phyloP scores from a whole-genome alignment of 2,329 filamentous ascomycete genomes.

The Endothia cerciana region DNA sequence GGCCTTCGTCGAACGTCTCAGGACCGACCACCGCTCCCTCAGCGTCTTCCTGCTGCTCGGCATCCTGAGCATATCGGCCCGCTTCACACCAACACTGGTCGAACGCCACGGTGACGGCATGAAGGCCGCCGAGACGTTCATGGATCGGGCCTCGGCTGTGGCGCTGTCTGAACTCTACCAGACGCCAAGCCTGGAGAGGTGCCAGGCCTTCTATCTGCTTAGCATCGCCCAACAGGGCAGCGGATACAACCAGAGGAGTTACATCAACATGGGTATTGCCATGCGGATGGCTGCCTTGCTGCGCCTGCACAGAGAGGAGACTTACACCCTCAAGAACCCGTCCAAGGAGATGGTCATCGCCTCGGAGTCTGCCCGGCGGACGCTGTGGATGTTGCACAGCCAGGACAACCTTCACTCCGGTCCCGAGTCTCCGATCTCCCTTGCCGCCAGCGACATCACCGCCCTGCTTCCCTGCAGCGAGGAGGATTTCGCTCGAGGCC shows the following conservation, averaged over 20 bases:
- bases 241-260: conserved; percentile 56
- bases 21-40: conserved; percentile 50
- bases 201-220: conserved; percentile 62
- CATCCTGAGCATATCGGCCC: conserved; percentile 60
- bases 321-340: conserved; percentile 49
- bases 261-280: conserved; percentile 60
- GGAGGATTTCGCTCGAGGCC: conserved; percentile 52
- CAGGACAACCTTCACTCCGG: conserved; percentile 62
- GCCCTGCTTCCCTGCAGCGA: conserved; percentile 58
- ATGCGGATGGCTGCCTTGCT: conserved; percentile 60
- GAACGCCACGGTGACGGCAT: conserved; percentile 55
- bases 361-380: conserved; percentile 60
- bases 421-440: conserved; percentile 53
- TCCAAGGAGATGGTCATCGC: conserved; percentile 50
- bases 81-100: conserved; percentile 54
- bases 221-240: conserved; percentile 63
- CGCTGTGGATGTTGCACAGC: conserved; percentile 63
- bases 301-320: conserved; percentile 60
- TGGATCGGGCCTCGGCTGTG: conserved; percentile 52
- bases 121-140: conserved; percentile 57
- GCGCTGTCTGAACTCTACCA: conserved; percentile 56
- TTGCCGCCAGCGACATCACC: conserved; percentile 58
- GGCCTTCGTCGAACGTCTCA: conserved; percentile 52
- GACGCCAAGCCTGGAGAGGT: conserved; percentile 57
- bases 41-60: conserved; percentile 59